Conservation (phyloP, 352 stramenopile species). For the Halophytophthora polymorphica region DNA sequence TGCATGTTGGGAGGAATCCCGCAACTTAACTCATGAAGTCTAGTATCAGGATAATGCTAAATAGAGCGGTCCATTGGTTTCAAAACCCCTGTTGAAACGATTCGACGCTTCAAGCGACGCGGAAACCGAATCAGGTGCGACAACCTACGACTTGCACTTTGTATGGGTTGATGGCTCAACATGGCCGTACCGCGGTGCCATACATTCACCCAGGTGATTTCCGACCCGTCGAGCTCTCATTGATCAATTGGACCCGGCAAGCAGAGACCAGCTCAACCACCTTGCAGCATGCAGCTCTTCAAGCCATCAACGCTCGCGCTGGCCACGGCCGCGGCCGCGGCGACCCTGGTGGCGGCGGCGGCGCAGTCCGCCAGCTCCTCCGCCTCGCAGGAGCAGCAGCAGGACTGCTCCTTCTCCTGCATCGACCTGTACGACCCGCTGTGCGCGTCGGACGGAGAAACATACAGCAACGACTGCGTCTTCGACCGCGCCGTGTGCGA, state of each 20-base stretch:
- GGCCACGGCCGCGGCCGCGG: not conserved
- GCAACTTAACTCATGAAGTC: too few species aligned
- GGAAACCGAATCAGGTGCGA: too few species aligned
- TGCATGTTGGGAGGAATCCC: too few species aligned
- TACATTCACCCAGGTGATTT: too few species aligned
- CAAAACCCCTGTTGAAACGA: too few species aligned
- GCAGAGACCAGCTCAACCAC: not conserved
- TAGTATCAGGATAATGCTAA: too few species aligned
- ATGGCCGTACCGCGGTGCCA: too few species aligned
- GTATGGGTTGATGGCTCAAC: not conserved
- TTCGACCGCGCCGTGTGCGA: constrained; percentile 43
- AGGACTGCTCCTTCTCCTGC: constrained; percentile 19
- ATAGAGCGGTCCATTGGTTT: too few species aligned
- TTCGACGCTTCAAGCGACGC: too few species aligned
- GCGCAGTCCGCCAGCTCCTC: not conserved
- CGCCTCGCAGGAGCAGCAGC: not conserved
- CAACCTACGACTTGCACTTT: too few species aligned
- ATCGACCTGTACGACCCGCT: constrained; percentile 32
- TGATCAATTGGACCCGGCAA: not conserved
- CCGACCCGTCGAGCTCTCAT: too few species aligned
- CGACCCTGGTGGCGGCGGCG: not conserved
- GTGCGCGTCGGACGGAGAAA: constrained; percentile 51
- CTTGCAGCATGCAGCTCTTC: not conserved
- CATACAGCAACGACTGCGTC: constrained; percentile 50
- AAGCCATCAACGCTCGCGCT: not conserved